Percentiles rank a stretch among this genome's conserved stretches.
Conservation (phyloP, 306 rosid species). For the Castanea crenata region DNA sequence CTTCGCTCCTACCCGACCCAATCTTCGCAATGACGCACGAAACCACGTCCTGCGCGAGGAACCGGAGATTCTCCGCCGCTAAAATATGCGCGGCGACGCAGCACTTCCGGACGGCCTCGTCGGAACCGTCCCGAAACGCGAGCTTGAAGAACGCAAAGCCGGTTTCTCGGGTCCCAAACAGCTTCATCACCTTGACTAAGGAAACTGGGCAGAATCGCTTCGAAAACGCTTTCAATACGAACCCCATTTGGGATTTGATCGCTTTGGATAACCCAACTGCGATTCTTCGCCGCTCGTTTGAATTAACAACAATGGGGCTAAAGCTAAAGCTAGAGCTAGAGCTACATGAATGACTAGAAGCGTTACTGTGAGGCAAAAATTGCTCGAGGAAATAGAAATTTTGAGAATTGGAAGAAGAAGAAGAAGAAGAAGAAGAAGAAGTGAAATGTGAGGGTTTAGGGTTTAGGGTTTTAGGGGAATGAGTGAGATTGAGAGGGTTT, state of each 20-base stretch:
- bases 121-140: slow-evolving; percentile 45
- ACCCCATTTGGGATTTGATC: slow-evolving; percentile 39
- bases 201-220: slow-evolving; percentile 46
- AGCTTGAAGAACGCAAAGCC: slow-evolving; percentile 72
- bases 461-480: slow-evolving; percentile 13
- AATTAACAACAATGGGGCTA: slow-evolving; percentile 25
- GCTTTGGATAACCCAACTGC: slow-evolving; percentile 50
- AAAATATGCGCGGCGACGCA: slow-evolving; percentile 59
- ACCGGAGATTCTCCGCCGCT: slow-evolving; percentile 41
- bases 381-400: slow-evolving; percentile 46
- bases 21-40: slow-evolving; percentile 53
- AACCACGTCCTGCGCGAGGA: slow-evolving; percentile 63
- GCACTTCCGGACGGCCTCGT: slow-evolving; percentile 31
- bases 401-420: not conserved
- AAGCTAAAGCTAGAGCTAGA: slow-evolving; percentile 15
- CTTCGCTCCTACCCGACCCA: slow-evolving; percentile 45
- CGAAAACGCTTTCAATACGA: slow-evolving; percentile 48
- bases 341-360: not conserved
- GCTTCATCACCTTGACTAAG: slow-evolving; percentile 46
- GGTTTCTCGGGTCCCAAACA: slow-evolving; percentile 37
- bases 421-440: slow-evolving; percentile 14
- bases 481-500: not conserved
- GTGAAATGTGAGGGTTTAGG: slow-evolving; percentile 16
- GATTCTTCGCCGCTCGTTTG: slow-evolving; percentile 56
- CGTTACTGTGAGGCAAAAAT: slow-evolving; percentile 45